These are phyloP conservation scores for Nothophaeocryptopus gaeumannii DNA, from an alignment of 2,329 filamentous ascomycete species.

Conservation along the genomic window DNA sequence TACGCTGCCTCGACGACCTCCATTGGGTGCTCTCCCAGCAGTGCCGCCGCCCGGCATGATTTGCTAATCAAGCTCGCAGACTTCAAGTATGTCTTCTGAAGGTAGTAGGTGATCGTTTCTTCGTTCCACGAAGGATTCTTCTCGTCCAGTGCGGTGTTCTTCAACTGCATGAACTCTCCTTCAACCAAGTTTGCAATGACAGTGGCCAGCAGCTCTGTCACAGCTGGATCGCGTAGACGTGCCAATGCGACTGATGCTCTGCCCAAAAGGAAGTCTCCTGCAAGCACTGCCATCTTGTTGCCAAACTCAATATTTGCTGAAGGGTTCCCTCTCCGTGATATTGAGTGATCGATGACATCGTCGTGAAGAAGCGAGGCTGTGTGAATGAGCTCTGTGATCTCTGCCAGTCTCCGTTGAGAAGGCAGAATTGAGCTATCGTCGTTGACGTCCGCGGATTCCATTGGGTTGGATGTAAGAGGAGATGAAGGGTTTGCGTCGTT, in stretches of 20 bases:
- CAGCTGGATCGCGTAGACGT: conserved; percentile 84
- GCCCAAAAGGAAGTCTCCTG: conserved; percentile 93
- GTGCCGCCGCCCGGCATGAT: conserved; percentile 83
- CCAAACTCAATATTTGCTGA: conserved; percentile 94
- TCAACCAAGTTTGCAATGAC: conserved; percentile 97
- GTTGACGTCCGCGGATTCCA: conserved; percentile 41
- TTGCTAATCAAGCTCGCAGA: conserved; percentile 95
- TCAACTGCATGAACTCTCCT: conserved; percentile 99
- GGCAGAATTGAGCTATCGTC: conserved; percentile 72
- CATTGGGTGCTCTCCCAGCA: conserved; percentile 73
- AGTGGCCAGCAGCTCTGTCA: conserved; percentile 88
- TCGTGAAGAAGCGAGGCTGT: conserved; percentile 95
- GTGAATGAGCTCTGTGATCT: conserved; percentile 97
- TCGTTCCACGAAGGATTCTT: conserved; percentile 80
- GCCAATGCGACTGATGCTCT: conserved; percentile 91
- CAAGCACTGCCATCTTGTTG: conserved; percentile 98
- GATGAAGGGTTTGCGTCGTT: conserved; percentile 76
- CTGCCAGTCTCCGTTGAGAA: conserved; percentile 86
- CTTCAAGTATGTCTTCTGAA: conserved; percentile 98
- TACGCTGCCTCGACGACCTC: conserved; percentile 89
- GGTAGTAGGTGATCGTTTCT: conserved; percentile 85
- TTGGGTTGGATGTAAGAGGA: conserved; percentile 52
- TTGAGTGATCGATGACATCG: conserved; percentile 93
- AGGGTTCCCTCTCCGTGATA: conserved; percentile 75
- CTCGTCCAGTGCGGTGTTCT: conserved; percentile 91